A percentile compares a stretch with the other conserved stretches of the same genome.
phyloP scores from a whole-genome alignment of 2,329 filamentous ascomycete species.

The Alternaria angustiovoidea region DNA sequence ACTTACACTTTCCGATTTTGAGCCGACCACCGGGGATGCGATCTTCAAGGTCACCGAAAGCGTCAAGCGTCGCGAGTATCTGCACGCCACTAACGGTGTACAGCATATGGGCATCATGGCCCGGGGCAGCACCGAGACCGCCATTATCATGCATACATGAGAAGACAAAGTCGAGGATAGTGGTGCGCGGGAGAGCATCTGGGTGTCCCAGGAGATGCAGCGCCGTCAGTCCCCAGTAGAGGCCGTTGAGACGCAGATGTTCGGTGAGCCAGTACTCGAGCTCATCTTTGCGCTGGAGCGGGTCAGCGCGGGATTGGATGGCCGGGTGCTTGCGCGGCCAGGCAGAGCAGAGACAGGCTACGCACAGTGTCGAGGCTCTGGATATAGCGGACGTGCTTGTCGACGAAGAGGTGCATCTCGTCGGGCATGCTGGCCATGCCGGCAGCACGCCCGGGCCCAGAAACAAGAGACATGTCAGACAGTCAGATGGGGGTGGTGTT shows the following conservation, averaged over 20 bases:
- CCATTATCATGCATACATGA: conserved; percentile 90
- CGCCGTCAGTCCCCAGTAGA: conserved; percentile 95
- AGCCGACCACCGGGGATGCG: conserved; percentile 71
- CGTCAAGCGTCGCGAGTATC: conserved; percentile 86
- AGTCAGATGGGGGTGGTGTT: conserved; percentile 1
- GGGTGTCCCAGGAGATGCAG: conserved; percentile 84
- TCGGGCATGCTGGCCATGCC: conserved; percentile 51
- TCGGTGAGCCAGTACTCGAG: conserved; percentile 98
- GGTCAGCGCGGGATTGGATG: conserved; percentile 48
- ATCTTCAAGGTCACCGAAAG: conserved; percentile 80
- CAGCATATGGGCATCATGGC: conserved; percentile 94
- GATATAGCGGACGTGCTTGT: conserved; percentile 89
- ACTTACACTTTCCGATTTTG: conserved; percentile 81
- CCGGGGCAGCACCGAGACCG: conserved; percentile 91
- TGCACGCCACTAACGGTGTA: conserved; percentile 96
- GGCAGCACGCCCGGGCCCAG: conserved; percentile 64
- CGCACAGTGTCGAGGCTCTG: conserved; percentile 86
- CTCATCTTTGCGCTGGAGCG: conserved; percentile 80
- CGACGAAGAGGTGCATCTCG: conserved; percentile 62
- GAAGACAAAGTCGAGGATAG: conserved; percentile 90
- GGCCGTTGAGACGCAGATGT: conserved; percentile 90
- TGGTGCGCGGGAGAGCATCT: conserved; percentile 79
- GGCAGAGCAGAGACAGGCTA: conserved; percentile 31
- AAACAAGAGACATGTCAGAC: conserved; percentile 65
- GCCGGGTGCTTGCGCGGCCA: conserved; percentile 27